A percentile compares a stretch with the other conserved stretches of the same genome.
Evolutionary conservation across 1,284 basidiomycete genomes (phyloP).

Genomic region (Ceratobasidium sp.): DNA sequence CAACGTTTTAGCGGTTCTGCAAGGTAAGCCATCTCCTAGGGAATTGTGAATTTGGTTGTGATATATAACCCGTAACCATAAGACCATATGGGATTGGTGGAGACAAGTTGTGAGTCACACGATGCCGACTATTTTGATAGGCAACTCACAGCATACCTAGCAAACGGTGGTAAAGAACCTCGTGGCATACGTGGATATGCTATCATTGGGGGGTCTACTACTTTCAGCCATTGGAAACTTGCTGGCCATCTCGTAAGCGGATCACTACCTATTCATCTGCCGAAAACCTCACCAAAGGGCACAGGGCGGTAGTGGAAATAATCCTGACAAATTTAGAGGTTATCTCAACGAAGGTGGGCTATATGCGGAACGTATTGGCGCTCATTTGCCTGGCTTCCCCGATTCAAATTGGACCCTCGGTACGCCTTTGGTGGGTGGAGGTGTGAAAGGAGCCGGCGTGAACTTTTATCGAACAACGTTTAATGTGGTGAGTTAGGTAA

Average conservation of each 20-base stretch:
- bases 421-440: constrained; percentile 47
- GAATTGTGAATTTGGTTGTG: constrained; percentile 36
- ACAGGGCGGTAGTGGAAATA: constrained; percentile 55
- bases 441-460: constrained; percentile 54
- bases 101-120: constrained; percentile 54
- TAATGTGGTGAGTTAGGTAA: constrained; percentile 49
- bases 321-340: constrained; percentile 69
- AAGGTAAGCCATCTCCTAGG: constrained; percentile 53
- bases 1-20: constrained; percentile 58
- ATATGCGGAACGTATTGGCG: constrained; percentile 76
- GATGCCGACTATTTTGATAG: not conserved
- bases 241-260: constrained; percentile 59
- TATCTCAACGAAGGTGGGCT: constrained; percentile 84
- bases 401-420: constrained; percentile 53
- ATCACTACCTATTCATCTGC: not conserved
- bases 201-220: constrained; percentile 53
- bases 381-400: constrained; percentile 79
- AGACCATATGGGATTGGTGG: constrained; percentile 60
- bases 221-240: constrained; percentile 57
- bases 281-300: not conserved
- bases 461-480: constrained; percentile 63
- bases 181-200: constrained; percentile 74
- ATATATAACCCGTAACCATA: not conserved
- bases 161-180: constrained; percentile 61
- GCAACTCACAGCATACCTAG: constrained; percentile 45